Base-by-base conservation (phyloP, 192 early-diverging fungal species). In the Diversispora epigaea region DNA sequence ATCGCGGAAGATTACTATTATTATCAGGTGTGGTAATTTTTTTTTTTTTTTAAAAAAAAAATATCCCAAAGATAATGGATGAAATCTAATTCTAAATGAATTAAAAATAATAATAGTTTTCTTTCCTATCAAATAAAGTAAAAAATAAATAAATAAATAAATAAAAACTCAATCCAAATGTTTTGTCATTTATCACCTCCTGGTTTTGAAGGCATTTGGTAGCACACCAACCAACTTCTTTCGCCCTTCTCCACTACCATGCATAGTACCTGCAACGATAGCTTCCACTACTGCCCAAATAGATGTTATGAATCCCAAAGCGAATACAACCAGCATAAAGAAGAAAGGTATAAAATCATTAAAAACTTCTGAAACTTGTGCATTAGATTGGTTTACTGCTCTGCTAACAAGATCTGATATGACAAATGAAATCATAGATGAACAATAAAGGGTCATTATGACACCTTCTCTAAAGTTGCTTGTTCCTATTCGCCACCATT, bases 401-500 rank as follows among this genome's bases (percentile, higher is more conserved):
- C 49, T 25, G 41, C 73, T 43, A 41, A 75, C 17, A 32, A 75
- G 32, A 52, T 75, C 73, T 7, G 61, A 75, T n/a, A 39, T n/a
- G 7, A 75, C 61, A 19, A 75, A 75, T 5, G 21, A 19, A 15
- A 75, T 64, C 15, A 75, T 8, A 64, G 54, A 64, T 65, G 64
- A 52, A 75, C 73, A 61, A 54, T 75, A 75, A 15, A 75, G 12
- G 6, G 60, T 43, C 73, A 75, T 75, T 3, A 75, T 40, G 6
- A 75, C 3, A 4, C 73, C 61, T 14, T 75, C 73, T 7, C 73
- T 21, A 15, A 75, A 60, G 49, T 25, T 44, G 6, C 41, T 54
- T 17, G 73, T 64, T 21, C 73, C 73, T 39, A 75, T 44, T 64
- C 61, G 21, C 73, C 73, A 75, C 73, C 73, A 75, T 11, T 75